Conservation (phyloP, 129 eudicot genomes). For the Helianthus tuberosus region DNA sequence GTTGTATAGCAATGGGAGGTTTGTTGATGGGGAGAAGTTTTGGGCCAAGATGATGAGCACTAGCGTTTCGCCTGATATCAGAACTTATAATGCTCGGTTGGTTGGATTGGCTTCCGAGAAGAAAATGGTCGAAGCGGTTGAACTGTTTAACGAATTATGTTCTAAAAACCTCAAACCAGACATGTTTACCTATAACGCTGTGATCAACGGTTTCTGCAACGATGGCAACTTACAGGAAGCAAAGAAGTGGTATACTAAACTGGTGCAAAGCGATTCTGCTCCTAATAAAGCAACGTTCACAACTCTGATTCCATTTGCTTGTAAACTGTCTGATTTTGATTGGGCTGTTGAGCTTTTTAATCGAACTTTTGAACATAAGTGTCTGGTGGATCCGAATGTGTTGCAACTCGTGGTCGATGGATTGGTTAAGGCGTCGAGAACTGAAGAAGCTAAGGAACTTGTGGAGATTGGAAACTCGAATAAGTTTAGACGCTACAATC, state of each 20-base stretch:
- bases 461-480: constrained; percentile 48
- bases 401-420: constrained; percentile 53
- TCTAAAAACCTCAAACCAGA: constrained; percentile 41
- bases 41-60: constrained; percentile 47
- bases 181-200: constrained; percentile 41
- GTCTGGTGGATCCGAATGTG: constrained; percentile 26
- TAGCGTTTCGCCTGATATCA: constrained; percentile 36
- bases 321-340: constrained; percentile 46
- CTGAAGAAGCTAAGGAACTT: constrained; percentile 51
- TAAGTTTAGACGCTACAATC: constrained; percentile 27
- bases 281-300: constrained; percentile 44
- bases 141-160: constrained; percentile 38
- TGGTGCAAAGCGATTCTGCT: constrained; percentile 30
- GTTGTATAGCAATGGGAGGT: constrained; percentile 35
- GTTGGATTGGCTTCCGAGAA: constrained; percentile 42
- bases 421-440: constrained; percentile 45
- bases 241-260: constrained; percentile 43
- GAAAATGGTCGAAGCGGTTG: constrained; percentile 43
- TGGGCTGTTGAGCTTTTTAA: constrained; percentile 51
- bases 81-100: constrained; percentile 54
- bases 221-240: constrained; percentile 44
- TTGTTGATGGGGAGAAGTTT: constrained; percentile 51
- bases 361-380: constrained; percentile 24
- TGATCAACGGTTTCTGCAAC: constrained; percentile 48
- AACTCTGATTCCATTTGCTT: constrained; percentile 39